These are phyloP conservation scores for Ceratocystis huliohia DNA, from an alignment of 2,329 filamentous ascomycete species.

Conservation along the genomic window DNA sequence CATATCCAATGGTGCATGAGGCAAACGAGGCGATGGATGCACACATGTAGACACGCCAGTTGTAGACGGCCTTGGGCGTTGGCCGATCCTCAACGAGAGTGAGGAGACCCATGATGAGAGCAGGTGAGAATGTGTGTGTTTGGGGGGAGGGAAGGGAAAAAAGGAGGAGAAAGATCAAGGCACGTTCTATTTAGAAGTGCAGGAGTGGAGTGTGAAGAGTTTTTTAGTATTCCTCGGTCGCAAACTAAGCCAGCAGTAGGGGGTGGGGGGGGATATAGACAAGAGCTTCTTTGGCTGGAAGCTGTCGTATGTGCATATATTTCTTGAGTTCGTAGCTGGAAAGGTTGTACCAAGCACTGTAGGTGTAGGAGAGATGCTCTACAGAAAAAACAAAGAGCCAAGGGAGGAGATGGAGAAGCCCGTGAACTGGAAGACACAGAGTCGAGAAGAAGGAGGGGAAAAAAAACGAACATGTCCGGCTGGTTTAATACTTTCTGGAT, in stretches of 20 bases:
- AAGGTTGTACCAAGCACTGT: too few species aligned
- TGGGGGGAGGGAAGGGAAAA: background rate
- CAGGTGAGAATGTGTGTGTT: background rate
- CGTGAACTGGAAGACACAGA: background rate
- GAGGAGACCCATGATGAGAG: slow-evolving; percentile 34
- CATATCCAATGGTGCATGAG: slow-evolving; percentile 37
- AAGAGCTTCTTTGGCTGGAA: background rate
- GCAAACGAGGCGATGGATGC: slow-evolving; percentile 44
- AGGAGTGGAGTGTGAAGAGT: background rate
- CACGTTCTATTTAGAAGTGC: background rate
- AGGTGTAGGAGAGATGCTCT: too few species aligned
- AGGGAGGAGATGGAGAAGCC: background rate
- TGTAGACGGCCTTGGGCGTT: slow-evolving; percentile 46
- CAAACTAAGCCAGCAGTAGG: background rate
- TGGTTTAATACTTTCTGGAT: slow-evolving; percentile 7
- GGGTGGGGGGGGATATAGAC: background rate
- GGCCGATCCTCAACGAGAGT: slow-evolving; percentile 43
- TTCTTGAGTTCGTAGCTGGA: too few species aligned
- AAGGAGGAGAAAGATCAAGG: background rate
- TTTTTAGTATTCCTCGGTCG: slow-evolving; percentile 1
- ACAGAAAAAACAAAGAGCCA: too few species aligned
- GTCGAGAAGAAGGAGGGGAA: background rate
- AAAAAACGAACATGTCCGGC: background rate
- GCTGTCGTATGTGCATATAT: background rate
- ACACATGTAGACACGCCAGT: slow-evolving; percentile 46